Percentiles rank a stretch among this genome's conserved stretches.
Evolutionary conservation across 768 basidiomycete species (phyloP).

Genomic region (Leccinum imitatum): DNA sequence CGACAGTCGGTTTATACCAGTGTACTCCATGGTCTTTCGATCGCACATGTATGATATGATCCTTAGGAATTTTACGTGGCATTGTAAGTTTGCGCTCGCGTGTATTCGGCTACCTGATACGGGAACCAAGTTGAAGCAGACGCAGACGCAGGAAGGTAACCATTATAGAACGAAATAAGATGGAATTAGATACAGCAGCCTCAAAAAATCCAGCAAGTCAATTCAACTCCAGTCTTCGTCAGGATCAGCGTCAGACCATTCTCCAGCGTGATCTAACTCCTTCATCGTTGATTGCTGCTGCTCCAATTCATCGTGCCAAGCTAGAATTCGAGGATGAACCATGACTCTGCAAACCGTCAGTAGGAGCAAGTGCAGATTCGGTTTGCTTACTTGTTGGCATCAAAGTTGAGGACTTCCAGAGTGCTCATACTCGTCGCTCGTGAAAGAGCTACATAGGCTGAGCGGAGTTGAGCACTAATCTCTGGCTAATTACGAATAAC

Average conservation of each 20-base stretch:
- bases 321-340: constrained; percentile 62
- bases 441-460: constrained; percentile 72
- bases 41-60: background rate
- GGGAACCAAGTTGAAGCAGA: too few species aligned
- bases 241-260: constrained; percentile 34
- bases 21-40: background rate
- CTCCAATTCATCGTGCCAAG: constrained; percentile 47
- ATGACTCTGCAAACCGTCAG: constrained; percentile 44
- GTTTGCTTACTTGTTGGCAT: constrained; percentile 50
- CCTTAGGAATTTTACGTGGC: background rate
- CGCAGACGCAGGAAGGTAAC: background rate
- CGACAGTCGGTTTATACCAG: background rate
- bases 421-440: constrained; percentile 67
- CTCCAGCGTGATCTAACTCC: constrained; percentile 13
- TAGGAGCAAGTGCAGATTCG: background rate
- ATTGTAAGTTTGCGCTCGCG: too few species aligned
- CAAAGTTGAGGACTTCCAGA: constrained; percentile 65
- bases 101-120: background rate
- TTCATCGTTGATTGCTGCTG: constrained; percentile 12
- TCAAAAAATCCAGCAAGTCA: background rate
- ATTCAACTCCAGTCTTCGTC: constrained; percentile 34
- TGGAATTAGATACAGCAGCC: background rate
- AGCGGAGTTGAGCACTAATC: background rate
- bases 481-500: background rate
- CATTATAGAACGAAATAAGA: background rate